These are phyloP conservation scores for Podospora appendiculata DNA, from an alignment of 495 filamentous ascomycete genomes.

Conservation along the genomic window DNA sequence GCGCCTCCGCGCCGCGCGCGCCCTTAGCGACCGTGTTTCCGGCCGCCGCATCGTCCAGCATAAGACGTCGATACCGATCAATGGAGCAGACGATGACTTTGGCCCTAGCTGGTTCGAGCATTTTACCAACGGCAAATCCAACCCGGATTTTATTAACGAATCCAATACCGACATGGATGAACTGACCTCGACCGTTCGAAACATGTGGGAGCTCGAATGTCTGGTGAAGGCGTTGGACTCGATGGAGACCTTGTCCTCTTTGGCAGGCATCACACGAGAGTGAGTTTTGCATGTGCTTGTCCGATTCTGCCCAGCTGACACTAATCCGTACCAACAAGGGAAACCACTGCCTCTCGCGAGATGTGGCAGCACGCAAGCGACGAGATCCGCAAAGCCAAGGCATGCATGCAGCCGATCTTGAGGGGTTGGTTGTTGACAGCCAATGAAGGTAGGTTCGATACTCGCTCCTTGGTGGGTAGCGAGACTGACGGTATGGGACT, in stretches of 20 bases:
- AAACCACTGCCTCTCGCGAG: constrained; percentile 25
- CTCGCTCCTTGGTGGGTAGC: not conserved
- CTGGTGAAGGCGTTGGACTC: constrained; percentile 58
- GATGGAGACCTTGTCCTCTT: constrained; percentile 48
- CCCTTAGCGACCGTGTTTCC: constrained; percentile 44
- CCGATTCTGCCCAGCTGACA: not conserved
- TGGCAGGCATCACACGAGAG: constrained; percentile 37
- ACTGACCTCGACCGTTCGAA: constrained; percentile 47
- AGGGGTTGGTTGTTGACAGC: constrained; percentile 34
- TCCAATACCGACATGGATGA: constrained; percentile 26
- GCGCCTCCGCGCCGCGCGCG: constrained; percentile 58
- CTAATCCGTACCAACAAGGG: constrained; percentile 13
- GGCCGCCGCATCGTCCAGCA: constrained; percentile 33
- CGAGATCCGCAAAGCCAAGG: constrained; percentile 33
- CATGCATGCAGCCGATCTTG: constrained; percentile 36
- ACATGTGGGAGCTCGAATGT: constrained; percentile 67
- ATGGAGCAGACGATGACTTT: constrained; percentile 12
- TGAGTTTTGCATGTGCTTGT: constrained; percentile 12
- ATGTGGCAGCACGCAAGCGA: constrained; percentile 33
- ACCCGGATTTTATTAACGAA: constrained; percentile 26
- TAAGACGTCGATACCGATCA: constrained; percentile 23
- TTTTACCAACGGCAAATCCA: constrained; percentile 22
- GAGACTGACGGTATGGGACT: constrained; percentile 9
- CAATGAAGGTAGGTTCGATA: constrained; percentile 22
- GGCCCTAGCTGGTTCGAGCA: constrained; percentile 36